Evolutionary conservation across 1,284 basidiomycete genomes (phyloP), one percentile per base, ranked within the genome.

Genomic region (Heterobasidion occidentale): DNA sequence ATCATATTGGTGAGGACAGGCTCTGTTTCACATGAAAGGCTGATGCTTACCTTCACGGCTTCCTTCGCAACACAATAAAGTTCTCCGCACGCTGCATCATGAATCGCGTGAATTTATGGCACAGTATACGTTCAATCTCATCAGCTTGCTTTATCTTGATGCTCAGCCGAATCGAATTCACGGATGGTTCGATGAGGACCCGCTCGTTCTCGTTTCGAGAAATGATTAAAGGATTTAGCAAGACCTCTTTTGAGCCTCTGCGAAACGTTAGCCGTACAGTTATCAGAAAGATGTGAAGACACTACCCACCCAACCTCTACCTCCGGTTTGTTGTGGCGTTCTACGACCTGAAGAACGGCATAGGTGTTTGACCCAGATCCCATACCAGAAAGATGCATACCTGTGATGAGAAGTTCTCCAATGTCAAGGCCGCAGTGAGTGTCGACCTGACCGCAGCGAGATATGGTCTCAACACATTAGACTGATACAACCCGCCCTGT

Each of bases 91-190:
- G 80, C 76, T 96, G 94, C 89, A 94, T 98, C 86, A 99, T 90
- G 78, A 99, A 99, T 51, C 97, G 81, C n/a, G 94, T 97, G 71
- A 99, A 98, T 73, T 98, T 95, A 77, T 98, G 93, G 68, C 94
- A 97, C 47, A 99, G 77, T 63, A 99, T 97, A 58, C 90, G 84
- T 71, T 99, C 97, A 63, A 98, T 98, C 74, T 99, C 97, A 73
- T 99, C 97, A 34, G 97, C 95, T 70, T 99, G 97, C 74, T 99
- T 99, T 73, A 99, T 98, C 73, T 88, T 92, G 75, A 99, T 98
- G 70, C 88, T 92, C 60, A 99, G 77, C 36, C 97, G 87, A 67
- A 99, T 91, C 2, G 94, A 97, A 76, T 99, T 99, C 73, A 99
- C 86, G 1, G 91, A 93, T 0, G 96, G 89, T 72, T 99, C 97